Percentiles rank a stretch among this genome's conserved stretches.
phyloP scores from a whole-genome alignment of 139 green algal genomes.

The Dunaliella primolecta region DNA sequence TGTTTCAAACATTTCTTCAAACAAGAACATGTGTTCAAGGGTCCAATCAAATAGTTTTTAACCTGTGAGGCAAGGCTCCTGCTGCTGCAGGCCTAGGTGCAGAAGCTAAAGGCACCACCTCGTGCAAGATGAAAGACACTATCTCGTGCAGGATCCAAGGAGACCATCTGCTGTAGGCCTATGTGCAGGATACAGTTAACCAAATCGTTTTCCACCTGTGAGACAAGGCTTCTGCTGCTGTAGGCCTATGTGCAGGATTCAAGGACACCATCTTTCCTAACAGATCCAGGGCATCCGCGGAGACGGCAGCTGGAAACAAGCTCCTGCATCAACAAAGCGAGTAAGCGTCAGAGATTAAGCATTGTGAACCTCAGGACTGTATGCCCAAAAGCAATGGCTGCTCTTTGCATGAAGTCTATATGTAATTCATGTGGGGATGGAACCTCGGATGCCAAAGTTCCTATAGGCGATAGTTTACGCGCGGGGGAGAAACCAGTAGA shows the following conservation, averaged over 20 bases:
- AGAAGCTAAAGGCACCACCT: too few species aligned
- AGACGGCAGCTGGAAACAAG: neutral
- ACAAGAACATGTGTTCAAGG: neutral
- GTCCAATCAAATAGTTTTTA: neutral
- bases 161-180: neutral
- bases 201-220: slow-evolving; percentile 4
- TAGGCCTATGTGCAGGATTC: slow-evolving; percentile 35
- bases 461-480: neutral
- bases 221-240: slow-evolving; percentile 12
- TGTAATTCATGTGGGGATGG: too few species aligned
- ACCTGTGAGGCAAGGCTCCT: slow-evolving; percentile 21
- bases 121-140: too few species aligned
- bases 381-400: neutral
- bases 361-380: neutral
- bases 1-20: too few species aligned
- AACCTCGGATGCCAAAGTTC: too few species aligned
- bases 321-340: neutral
- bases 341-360: neutral
- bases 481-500: neutral
- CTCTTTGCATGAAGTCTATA: neutral
- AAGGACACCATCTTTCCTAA: slow-evolving; percentile 45
- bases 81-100: neutral
- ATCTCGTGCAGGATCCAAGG: neutral
- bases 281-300: slow-evolving; percentile 64
- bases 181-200: neutral